Conservation (phyloP, 1,284 basidiomycete genomes). For the Trametes polyzona region DNA sequence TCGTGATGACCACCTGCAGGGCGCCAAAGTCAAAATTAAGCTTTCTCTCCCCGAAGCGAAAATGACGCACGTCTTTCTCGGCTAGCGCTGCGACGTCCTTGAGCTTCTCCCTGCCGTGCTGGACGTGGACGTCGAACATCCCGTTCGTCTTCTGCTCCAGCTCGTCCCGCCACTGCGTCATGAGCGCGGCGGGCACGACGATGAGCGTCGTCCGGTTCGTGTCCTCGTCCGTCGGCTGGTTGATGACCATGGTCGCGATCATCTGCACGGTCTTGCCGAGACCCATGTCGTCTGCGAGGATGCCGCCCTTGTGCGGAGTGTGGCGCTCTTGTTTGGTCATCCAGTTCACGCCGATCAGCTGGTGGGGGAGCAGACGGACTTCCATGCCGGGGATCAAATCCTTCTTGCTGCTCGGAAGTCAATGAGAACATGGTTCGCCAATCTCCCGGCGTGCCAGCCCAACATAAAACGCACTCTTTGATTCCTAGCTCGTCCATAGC, state of each 20-base stretch:
- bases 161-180: conserved; percentile 75
- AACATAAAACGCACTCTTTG: conserved; percentile 50
- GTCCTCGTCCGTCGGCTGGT: conserved; percentile 52
- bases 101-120: conserved; percentile 70
- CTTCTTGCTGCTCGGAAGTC: conserved; percentile 41
- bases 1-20: conserved; percentile 62
- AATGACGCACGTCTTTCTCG: conserved; percentile 55
- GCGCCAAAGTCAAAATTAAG: conserved; percentile 2
- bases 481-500: conserved; percentile 56
- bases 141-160: conserved; percentile 64
- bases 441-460: too few species aligned
- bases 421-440: too few species aligned
- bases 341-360: conserved; percentile 76
- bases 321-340: conserved; percentile 61
- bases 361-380: conserved; percentile 70
- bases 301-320: conserved; percentile 62
- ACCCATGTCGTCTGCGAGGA: conserved; percentile 93
- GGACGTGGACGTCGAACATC: conserved; percentile 65
- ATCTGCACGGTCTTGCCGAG: conserved; percentile 78
- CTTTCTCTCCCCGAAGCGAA: neutral
- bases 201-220: conserved; percentile 59
- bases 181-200: conserved; percentile 70
- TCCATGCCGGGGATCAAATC: conserved; percentile 65
- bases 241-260: conserved; percentile 72
- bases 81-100: conserved; percentile 49